Conservation (phyloP, 257 asterid genomes). For the Solanum pennellii region DNA sequence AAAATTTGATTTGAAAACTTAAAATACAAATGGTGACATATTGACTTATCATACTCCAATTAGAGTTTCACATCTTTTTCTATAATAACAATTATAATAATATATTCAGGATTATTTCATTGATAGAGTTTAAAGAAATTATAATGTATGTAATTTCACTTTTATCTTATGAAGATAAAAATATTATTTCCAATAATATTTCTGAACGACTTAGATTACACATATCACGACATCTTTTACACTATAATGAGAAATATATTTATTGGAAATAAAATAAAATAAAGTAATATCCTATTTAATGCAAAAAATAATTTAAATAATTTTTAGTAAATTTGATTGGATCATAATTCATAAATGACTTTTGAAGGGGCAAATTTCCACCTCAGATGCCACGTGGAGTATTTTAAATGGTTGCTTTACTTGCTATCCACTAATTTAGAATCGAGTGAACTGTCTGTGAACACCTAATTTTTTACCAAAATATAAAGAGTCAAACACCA, state of each 20-base stretch:
- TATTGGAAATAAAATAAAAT: background rate
- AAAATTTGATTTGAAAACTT: background rate
- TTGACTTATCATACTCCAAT: background rate
- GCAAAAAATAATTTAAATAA: background rate
- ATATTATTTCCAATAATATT: too few relatives aligned
- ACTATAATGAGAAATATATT: background rate
- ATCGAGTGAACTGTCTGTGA: background rate
- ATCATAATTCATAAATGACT: background rate
- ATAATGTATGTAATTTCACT: rapidly evolving
- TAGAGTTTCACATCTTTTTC: background rate
- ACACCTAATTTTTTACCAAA: too few relatives aligned
- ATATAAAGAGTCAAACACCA: too few relatives aligned
- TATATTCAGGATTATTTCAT: too few relatives aligned
- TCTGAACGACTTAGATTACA: rapidly evolving
- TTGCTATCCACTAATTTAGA: background rate
- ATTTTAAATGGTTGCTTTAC: background rate
- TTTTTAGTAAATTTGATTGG: background rate
- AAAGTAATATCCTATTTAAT: background rate
- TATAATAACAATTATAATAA: rapidly evolving
- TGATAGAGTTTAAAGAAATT: rapidly evolving
- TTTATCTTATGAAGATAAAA: too few relatives aligned
- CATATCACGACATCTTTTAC: background rate
- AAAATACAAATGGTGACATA: too few relatives aligned
- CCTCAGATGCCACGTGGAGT: background rate
- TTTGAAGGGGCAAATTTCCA: background rate